Percentiles rank a stretch among this genome's conserved stretches.
These are phyloP conservation scores for Linum lewisii DNA, from an alignment of 345 rosid genomes.

Conservation along the genomic window DNA sequence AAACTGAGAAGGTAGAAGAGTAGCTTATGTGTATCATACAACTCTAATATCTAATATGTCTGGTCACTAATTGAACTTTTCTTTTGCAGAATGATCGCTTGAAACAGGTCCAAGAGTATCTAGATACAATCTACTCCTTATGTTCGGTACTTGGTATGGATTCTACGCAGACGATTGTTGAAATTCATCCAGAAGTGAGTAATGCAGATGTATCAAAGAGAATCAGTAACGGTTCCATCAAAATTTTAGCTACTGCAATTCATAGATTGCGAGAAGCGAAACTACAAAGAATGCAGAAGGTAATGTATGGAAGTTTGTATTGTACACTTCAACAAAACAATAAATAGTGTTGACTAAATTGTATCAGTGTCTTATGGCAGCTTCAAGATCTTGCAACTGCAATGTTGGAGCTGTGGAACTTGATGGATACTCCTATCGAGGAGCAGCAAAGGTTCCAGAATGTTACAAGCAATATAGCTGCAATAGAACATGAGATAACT, in stretches of 20 bases:
- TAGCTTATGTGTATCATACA: neutral
- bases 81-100: slow-evolving; percentile 52
- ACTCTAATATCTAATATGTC: neutral
- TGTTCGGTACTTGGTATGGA: slow-evolving; percentile 77
- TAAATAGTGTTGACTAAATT: neutral
- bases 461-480: slow-evolving; percentile 90
- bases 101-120: slow-evolving; percentile 46
- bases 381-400: slow-evolving; percentile 95
- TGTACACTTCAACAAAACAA: neutral
- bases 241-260: slow-evolving; percentile 35
- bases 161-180: slow-evolving; percentile 40
- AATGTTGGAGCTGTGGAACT: slow-evolving; percentile 89
- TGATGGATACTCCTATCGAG: slow-evolving; percentile 97
- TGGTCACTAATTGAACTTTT: slow-evolving; percentile 2
- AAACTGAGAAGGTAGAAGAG: slow-evolving; percentile 56
- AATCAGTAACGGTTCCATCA: slow-evolving; percentile 49
- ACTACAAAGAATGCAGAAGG: slow-evolving; percentile 85
- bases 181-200: slow-evolving; percentile 46
- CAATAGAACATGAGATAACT: slow-evolving; percentile 83
- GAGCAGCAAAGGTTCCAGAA: slow-evolving; percentile 86
- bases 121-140: slow-evolving; percentile 35
- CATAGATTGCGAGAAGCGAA: slow-evolving; percentile 56
- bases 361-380: slow-evolving; percentile 31
- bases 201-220: slow-evolving; percentile 44
- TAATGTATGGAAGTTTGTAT: slow-evolving; percentile 14